These are phyloP conservation scores for Colletotrichum musae DNA, from an alignment of 2,329 filamentous ascomycete genomes.

Conservation along the genomic window DNA sequence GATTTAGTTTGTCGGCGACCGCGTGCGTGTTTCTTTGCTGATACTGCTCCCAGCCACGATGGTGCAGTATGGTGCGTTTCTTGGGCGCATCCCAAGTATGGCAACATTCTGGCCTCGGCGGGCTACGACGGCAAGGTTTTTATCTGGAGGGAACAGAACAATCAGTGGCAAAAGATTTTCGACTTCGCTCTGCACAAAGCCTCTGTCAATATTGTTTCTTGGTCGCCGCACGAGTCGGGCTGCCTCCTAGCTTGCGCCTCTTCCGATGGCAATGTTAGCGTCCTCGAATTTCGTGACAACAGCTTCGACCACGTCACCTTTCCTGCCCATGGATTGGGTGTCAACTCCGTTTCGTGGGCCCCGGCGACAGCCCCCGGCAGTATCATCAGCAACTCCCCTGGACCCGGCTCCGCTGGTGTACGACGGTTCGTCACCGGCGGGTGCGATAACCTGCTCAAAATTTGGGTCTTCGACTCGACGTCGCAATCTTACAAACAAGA, in stretches of 20 bases:
- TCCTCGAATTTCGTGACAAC: conserved; percentile 98
- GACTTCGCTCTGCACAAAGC: conserved; percentile 95
- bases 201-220: conserved; percentile 95
- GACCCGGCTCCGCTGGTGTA: conserved; percentile 73
- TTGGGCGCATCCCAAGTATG: conserved; percentile 99
- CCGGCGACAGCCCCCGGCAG: conserved; percentile 88
- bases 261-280: conserved; percentile 92
- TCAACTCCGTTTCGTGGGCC: conserved; percentile 97
- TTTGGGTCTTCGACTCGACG: conserved; percentile 86
- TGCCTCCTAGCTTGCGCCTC: conserved; percentile 96
- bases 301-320: conserved; percentile 92
- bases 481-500: conserved; percentile 74
- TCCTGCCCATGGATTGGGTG: conserved; percentile 91
- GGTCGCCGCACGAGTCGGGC: conserved; percentile 96
- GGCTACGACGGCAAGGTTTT: conserved; percentile 98
- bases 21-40: conserved; percentile 1
- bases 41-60: conserved; percentile 77
- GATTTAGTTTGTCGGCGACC: not conserved
- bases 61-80: conserved; percentile 98
- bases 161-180: conserved; percentile 87
- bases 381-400: conserved; percentile 80
- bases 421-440: conserved; percentile 94
- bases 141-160: conserved; percentile 93
- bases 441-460: conserved; percentile 92
- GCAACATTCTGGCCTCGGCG: conserved; percentile 95